Evolutionary conservation across 768 basidiomycete genomes (phyloP), one percentile per base, ranked within the genome.

Genomic region (Suillus discolor): DNA sequence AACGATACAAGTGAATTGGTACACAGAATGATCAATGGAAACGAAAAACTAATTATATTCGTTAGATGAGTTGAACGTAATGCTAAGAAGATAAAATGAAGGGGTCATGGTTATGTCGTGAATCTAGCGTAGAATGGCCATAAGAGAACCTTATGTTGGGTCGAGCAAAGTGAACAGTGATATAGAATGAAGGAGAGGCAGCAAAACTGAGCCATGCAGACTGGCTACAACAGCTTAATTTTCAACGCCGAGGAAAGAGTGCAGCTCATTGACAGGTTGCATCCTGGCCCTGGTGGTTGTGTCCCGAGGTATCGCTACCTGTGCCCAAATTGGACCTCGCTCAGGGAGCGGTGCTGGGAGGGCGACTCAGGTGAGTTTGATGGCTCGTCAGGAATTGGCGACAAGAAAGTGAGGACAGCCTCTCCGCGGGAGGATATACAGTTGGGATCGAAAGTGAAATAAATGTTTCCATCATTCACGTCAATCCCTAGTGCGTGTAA

Each of bases 381-480:
- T n/a, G 62, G 39, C 53, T 66, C 66, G 5, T 66, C 55, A 11
- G 71, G 76, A 28, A 75, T 45, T 1, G 76, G 72, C 5, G 75
- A 75, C 53, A 76, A 67, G 55, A 57, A 67, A 16, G 68, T 66
- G 49, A 76, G 62, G 47, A 62, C 34, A 18, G 64, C 66, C 34
- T 74, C 73, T 2, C 66, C 75, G 62, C 47, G 47, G 31, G 77
- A 77, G 41, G 60, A 62, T 2, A 62, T 65, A 66, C 71, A 71
- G 34, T 64, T 57, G 11, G 74, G 65, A 62, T 76, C 75, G 2
- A 77, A 60, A 36, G 73, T 72, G 63, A 76, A 74, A 65, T 74
- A 76, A 44, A 76, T 76, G 20, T 67, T 72, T 20, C 69, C 65
- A 42, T 62, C 54, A n/a, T 78, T 67, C 8, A 45, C 5, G 31